Base-by-base conservation (phyloP, 768 basidiomycete genomes). In the Termitomyces sp. region DNA sequence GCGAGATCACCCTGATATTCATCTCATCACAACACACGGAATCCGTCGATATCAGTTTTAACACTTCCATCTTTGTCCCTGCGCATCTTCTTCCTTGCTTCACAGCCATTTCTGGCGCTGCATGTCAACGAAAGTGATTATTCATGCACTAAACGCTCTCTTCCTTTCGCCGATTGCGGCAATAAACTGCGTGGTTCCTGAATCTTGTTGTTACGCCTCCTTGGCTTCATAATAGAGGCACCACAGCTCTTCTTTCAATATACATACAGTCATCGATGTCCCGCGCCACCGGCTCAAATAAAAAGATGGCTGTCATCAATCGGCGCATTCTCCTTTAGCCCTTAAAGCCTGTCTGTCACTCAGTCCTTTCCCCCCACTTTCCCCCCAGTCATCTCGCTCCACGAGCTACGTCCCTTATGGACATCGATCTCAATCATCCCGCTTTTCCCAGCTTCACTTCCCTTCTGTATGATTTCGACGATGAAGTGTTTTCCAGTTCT, bases 151-250 rank as follows among this genome's bases (percentile, higher is more conserved):
- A 12, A 53, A 36, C 32, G 36, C 31, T 55, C 36, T 52, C 27
- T 50, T 52, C 49, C 52, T 47, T 36, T 48, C 47, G 22, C 48
- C 47, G 35, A 48, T 44, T 44, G 45, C 53, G 53, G 50, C 52
- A 41, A 60, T 62, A 50, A 52, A 48, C 39, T 60, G 59, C 59
- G 62, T 63, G 9, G 70, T 70, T 65, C 70, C 70, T 71, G 68
- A 66, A 69, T 67, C 65, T 68, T 71, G 68, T 66, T 65, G 60
- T 58, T 65, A 68, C 68, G 66, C 65, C 64, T 60, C 65, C 60
- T 52, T 59, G 58, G 50, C 58, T 62, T 56, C 61, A 62, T 58
- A 60, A 53, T 56, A 56, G 45, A 48, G 46, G 33, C 54, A 57
- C 55, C 47, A 54, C 48, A 47, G 52, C 31, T 45, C 55, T 54